Evolutionary conservation across 1,284 basidiomycete species (phyloP), one percentile per base, ranked within the genome.

Genomic region (Inonotus obliquus): DNA sequence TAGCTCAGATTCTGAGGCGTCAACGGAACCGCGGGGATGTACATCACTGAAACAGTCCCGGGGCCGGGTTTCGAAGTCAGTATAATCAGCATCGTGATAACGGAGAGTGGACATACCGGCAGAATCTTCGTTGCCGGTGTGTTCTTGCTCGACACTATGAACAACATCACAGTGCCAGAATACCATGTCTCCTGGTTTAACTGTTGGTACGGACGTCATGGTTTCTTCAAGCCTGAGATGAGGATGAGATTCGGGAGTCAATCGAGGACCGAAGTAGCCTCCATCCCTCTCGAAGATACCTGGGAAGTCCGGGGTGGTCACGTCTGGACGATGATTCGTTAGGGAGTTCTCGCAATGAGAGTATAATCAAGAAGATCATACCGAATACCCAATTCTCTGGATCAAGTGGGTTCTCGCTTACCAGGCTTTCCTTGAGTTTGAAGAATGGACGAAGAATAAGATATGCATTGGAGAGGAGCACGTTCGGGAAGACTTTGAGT

Each of bases 121-220:
- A 7, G 91, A 92, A 66, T 93, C 90, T n/a, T 75, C 79, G 0
- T 71, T 72, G 1, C 93, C 93, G 0, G 73, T 77, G 70, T 95
- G 92, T 51, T 83, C 77, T 44, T 72, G 65, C 71, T 95, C 93
- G 58, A 95, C 92, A 0, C 89, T 80, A 69, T 96, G 93, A 2
- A 94, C 79, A 11, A 88, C 81, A 71, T 94, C 89, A 68, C 87
- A 90, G 71, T 94, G 92, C 92, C 92, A 94, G 75, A 92, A 92
- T 1, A 92, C 91, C 71, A 87, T 85, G 69, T 94, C 92, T 1
- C 92, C 93, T 0, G 92, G 91, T 39, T 78, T 76, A 10, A 93
- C 91, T 63, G 78, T 80, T 0, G 90, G 90, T 10, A 90, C 78
- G 2, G 89, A 86, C 2, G 85, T 82, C 89, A 94, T 93, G 1